Base-by-base conservation (phyloP, 192 early-diverging fungal genomes). In the Chytriomyces sp. region DNA sequence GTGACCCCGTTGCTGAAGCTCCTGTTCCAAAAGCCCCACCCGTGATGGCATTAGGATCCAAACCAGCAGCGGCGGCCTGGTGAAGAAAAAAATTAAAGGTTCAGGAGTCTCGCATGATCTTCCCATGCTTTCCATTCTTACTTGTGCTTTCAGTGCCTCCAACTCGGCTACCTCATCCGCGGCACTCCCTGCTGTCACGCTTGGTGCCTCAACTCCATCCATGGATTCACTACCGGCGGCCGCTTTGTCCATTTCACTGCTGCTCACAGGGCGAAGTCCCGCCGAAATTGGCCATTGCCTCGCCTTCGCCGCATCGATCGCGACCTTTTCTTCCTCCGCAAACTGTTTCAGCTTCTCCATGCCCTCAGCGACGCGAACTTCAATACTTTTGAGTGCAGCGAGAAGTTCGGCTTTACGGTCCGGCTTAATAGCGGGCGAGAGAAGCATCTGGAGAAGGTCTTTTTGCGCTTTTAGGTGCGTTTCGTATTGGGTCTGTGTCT, bases 81-180 rank as follows among this genome's bases (percentile, higher is more conserved):
- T 26, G n/a, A 69, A 53, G n/a, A 22, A 5, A 63, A 75, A 3
- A 59, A n/a, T 76, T 6, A 41, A 72, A 5, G 30, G 14, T 5
- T 19, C 17, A 59, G n/a, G 28, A 59, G 28, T 28, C 32, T 12
- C 33, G 28, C 19, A 52, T 31, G 56, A 49, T n/a, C n/a, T n/a
- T n/a, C n/a, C n/a, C n/a, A n/a, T n/a, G n/a, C n/a, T n/a, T n/a
- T n/a, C n/a, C n/a, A 14, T 70, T 17, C 67, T 54, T 80, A 89
- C 89, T 78, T 91, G 79, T 32, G 86, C 82, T 67, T 90, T 85
- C 56, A 92, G 70, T 31, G 75, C 75, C 30, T 85, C 88, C 64
- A 93, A 73, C 38, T 88, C 83, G 8, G 81, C 82, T 36, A 85
- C 82, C 36, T 87, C 57, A 6, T 74, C 81, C 34, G 64, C 36